Percentiles rank a stretch among this genome's conserved stretches.
phyloP scores from a whole-genome alignment of 345 rosid species.

The Rhodamnia argentea region DNA sequence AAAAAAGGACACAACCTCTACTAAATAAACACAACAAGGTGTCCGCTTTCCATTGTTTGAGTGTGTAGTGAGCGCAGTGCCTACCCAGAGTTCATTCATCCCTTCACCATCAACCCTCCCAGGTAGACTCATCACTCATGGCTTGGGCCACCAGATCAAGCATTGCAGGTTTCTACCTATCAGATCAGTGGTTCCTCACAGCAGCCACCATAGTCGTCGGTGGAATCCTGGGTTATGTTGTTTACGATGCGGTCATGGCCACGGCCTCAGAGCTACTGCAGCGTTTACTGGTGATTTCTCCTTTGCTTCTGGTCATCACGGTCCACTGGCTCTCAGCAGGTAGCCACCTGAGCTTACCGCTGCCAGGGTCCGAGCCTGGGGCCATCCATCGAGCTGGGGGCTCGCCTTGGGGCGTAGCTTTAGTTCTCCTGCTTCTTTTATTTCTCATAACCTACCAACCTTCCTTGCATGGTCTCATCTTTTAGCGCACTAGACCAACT shows the following conservation, averaged over 20 bases:
- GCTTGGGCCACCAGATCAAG: constrained; percentile 13
- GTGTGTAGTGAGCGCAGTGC: not conserved
- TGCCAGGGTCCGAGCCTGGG: constrained; percentile 44
- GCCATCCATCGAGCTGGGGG: constrained; percentile 47
- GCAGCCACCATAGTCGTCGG: constrained; percentile 10
- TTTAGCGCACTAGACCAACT: not conserved
- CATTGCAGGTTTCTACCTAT: constrained; percentile 2
- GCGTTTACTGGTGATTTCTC: constrained; percentile 35
- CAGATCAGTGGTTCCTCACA: constrained; percentile 31
- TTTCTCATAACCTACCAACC: constrained; percentile 39
- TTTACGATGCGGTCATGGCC: constrained; percentile 43
- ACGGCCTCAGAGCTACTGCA: constrained; percentile 43
- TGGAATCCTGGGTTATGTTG: constrained; percentile 29
- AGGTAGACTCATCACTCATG: constrained; percentile 8
- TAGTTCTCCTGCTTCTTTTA: constrained; percentile 26
- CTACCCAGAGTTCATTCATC: not conserved
- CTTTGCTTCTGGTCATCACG: constrained; percentile 29
- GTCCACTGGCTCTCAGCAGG: constrained; percentile 51
- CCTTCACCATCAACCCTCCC: not conserved
- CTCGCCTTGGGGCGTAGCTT: constrained; percentile 46
- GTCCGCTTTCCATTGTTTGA: not conserved
- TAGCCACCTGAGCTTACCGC: constrained; percentile 15
- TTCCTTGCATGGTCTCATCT: constrained; percentile 23
- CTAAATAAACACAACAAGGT: not conserved
- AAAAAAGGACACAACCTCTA: not conserved